A percentile compares a stretch with the other conserved stretches of the same genome.
phyloP scores from a whole-genome alignment of 2,329 filamentous ascomycete genomes.

The Sclerotinia glacialis region DNA sequence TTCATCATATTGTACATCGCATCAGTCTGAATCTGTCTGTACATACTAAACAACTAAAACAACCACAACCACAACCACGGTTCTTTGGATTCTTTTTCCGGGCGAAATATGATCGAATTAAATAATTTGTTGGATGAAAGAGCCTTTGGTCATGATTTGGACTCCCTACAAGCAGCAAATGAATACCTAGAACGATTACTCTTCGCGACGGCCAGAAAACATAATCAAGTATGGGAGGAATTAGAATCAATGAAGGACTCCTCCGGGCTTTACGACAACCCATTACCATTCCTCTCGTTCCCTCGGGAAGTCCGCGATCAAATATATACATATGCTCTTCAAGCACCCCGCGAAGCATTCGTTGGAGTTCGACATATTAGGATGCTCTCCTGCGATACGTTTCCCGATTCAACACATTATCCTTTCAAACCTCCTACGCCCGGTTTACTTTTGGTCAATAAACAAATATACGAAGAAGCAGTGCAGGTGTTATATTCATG shows the following conservation, averaged over 20 bases:
- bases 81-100: neutral
- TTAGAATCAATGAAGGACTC: conserved; percentile 12
- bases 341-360: conserved; percentile 19
- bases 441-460: conserved; percentile 3
- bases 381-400: conserved; percentile 19
- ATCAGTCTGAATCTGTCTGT: neutral
- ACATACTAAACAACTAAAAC: neutral
- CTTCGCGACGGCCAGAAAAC: conserved; percentile 17
- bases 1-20: neutral
- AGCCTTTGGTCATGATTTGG: conserved; percentile 17
- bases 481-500: conserved; percentile 9
- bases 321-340: conserved; percentile 34
- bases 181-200: conserved; percentile 18
- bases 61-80: neutral
- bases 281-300: conserved; percentile 31
- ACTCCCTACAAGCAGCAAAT: conserved; percentile 17
- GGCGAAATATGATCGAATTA: conserved; percentile 1
- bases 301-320: conserved; percentile 37
- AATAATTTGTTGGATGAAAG: conserved; percentile 14
- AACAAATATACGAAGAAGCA: conserved; percentile 15
- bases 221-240: conserved; percentile 17
- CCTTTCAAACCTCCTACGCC: conserved; percentile 21
- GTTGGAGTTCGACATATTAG: conserved; percentile 13
- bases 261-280: conserved; percentile 23
- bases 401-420: conserved; percentile 17